These are phyloP conservation scores for Botryotinia globosa DNA, from an alignment of 2,329 filamentous ascomycete species.

Conservation along the genomic window DNA sequence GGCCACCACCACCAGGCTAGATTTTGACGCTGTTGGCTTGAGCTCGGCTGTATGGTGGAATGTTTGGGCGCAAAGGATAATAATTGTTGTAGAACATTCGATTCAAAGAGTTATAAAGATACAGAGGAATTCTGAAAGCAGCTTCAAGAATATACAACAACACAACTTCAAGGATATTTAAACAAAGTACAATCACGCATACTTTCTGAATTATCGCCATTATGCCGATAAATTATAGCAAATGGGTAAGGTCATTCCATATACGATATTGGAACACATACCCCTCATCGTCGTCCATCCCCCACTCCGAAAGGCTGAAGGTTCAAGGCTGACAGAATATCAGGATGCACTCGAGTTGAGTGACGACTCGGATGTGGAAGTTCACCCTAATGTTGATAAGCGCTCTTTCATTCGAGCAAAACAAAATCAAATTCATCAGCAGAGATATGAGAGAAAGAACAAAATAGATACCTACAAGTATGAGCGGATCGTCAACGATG, in stretches of 20 bases:
- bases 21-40: background rate
- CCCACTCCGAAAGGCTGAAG: slow-evolving; percentile 33
- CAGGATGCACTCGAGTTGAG: slow-evolving; percentile 91
- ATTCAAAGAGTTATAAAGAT: slow-evolving; percentile 17
- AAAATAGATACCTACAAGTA: slow-evolving; percentile 92
- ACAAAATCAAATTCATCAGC: slow-evolving; percentile 93
- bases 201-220: slow-evolving; percentile 12
- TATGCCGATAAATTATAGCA: slow-evolving; percentile 63
- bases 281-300: slow-evolving; percentile 10
- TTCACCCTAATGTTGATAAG: slow-evolving; percentile 98
- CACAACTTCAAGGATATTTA: background rate
- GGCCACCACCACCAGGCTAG: too few relatives aligned
- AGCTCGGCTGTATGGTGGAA: slow-evolving; percentile 2
- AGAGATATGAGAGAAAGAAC: slow-evolving; percentile 78
- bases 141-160: background rate
- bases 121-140: background rate
- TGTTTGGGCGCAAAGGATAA: slow-evolving; percentile 6
- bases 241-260: slow-evolving; percentile 45
- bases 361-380: slow-evolving; percentile 96
- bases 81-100: slow-evolving; percentile 32
- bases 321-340: slow-evolving; percentile 35
- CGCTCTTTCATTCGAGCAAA: slow-evolving; percentile 97
- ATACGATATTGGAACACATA: background rate
- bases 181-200: background rate
- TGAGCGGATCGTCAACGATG: slow-evolving; percentile 89